Percentiles rank a stretch among this genome's conserved stretches.
phyloP scores from a whole-genome alignment of 768 basidiomycete species.

The Auricularia cornea region DNA sequence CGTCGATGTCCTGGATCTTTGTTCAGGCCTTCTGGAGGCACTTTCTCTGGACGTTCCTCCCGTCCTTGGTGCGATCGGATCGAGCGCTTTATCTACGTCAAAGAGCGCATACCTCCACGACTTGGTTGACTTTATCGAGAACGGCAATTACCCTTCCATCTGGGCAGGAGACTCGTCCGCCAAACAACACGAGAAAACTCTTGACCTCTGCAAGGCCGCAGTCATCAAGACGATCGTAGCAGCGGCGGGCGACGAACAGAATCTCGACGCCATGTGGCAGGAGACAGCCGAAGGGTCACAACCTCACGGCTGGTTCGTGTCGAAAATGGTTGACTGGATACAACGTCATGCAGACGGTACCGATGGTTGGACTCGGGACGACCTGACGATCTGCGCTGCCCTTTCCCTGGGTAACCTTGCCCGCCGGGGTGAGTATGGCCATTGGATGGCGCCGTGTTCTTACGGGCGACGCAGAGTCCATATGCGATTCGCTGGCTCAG shows the following conservation, averaged over 20 bases:
- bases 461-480: conserved; percentile 16
- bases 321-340: conserved; percentile 70
- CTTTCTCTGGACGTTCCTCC: conserved; percentile 72
- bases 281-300: conserved; percentile 38
- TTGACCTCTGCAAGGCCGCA: conserved; percentile 78
- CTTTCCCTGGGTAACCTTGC: conserved; percentile 77
- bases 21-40: conserved; percentile 68
- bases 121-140: conserved; percentile 69
- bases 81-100: background rate
- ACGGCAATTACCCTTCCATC: conserved; percentile 54
- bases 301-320: conserved; percentile 66
- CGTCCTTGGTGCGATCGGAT: conserved; percentile 60
- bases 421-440: conserved; percentile 49
- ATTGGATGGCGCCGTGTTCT: conserved; percentile 10
- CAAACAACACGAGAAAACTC: conserved; percentile 59
- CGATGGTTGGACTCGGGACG: conserved; percentile 43
- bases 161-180: conserved; percentile 42
- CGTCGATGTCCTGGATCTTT: conserved; percentile 64
- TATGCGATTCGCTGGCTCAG: conserved; percentile 45
- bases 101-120: conserved; percentile 47
- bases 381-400: conserved; percentile 71
- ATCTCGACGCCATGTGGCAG: conserved; percentile 72
- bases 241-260: conserved; percentile 72
- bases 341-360: conserved; percentile 39
- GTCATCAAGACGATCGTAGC: conserved; percentile 82